Conservation (phyloP, 768 basidiomycete genomes). For the Cystobasidium ongulense region DNA sequence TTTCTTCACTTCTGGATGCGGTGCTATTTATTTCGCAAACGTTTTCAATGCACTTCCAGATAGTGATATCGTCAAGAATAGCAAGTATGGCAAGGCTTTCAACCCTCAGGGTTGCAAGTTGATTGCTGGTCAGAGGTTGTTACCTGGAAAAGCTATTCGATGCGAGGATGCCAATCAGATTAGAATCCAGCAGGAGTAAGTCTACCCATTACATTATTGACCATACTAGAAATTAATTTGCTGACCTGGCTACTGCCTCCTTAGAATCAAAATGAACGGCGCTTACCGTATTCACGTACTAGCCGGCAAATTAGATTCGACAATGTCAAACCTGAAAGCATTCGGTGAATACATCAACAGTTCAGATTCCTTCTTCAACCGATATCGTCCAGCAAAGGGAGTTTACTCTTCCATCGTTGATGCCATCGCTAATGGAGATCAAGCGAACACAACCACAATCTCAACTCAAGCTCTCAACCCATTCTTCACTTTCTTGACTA, state of each 20-base stretch:
- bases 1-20: constrained; percentile 41
- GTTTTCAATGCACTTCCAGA: constrained; percentile 40
- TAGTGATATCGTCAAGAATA: constrained; percentile 37
- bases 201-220: not conserved
- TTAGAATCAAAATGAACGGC: constrained; percentile 40
- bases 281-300: constrained; percentile 42
- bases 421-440: constrained; percentile 11
- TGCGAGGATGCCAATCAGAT: constrained; percentile 42
- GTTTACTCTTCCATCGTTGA: constrained; percentile 36
- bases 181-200: constrained; percentile 41
- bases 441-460: constrained; percentile 26
- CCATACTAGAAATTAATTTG: not conserved
- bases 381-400: constrained; percentile 36
- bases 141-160: constrained; percentile 40
- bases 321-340: constrained; percentile 20
- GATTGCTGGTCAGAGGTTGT: constrained; percentile 38
- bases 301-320: constrained; percentile 34
- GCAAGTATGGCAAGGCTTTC: constrained; percentile 37
- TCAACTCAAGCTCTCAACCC: constrained; percentile 38
- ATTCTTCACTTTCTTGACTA: constrained; percentile 42
- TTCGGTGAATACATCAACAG: constrained; percentile 37
- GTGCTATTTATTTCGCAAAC: constrained; percentile 40
- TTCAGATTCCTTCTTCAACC: constrained; percentile 40
- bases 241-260: not conserved
- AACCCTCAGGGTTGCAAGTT: constrained; percentile 39